Conservation (phyloP, 306 rosid species). For the Leucaena leucocephala region DNA sequence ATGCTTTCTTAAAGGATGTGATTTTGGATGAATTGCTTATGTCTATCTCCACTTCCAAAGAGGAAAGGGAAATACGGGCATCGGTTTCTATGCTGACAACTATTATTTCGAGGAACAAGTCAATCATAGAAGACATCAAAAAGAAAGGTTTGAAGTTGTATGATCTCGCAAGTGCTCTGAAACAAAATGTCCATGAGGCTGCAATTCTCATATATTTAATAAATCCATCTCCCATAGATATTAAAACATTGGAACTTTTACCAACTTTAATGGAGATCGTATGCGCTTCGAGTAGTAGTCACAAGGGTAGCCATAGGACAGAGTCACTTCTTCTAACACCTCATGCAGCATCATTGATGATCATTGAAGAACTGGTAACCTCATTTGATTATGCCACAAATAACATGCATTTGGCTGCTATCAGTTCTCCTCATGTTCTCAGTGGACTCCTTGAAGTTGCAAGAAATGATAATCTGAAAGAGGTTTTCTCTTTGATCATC, state of each 20-base stretch:
- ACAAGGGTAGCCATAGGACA: slow-evolving; percentile 41
- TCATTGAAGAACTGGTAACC: slow-evolving; percentile 73
- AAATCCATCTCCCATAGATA: slow-evolving; percentile 75
- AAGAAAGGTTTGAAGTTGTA: slow-evolving; percentile 70
- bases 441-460: slow-evolving; percentile 69
- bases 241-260: slow-evolving; percentile 64
- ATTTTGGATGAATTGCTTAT: slow-evolving; percentile 69
- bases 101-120: slow-evolving; percentile 66
- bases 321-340: slow-evolving; percentile 64
- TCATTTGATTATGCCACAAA: slow-evolving; percentile 69
- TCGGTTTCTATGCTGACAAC: slow-evolving; percentile 64
- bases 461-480: slow-evolving; percentile 59
- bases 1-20: slow-evolving; percentile 64
- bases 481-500: slow-evolving; percentile 64
- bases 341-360: slow-evolving; percentile 77
- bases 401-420: slow-evolving; percentile 73
- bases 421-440: slow-evolving; percentile 72
- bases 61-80: slow-evolving; percentile 67
- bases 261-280: slow-evolving; percentile 73
- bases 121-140: slow-evolving; percentile 69
- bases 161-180: slow-evolving; percentile 80
- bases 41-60: slow-evolving; percentile 72
- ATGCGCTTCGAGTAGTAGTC: slow-evolving; percentile 52
- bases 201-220: slow-evolving; percentile 70
- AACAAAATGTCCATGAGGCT: slow-evolving; percentile 77